These are phyloP conservation scores for Pisolithus tinctorius DNA, from an alignment of 768 basidiomycete species.

Conservation along the genomic window DNA sequence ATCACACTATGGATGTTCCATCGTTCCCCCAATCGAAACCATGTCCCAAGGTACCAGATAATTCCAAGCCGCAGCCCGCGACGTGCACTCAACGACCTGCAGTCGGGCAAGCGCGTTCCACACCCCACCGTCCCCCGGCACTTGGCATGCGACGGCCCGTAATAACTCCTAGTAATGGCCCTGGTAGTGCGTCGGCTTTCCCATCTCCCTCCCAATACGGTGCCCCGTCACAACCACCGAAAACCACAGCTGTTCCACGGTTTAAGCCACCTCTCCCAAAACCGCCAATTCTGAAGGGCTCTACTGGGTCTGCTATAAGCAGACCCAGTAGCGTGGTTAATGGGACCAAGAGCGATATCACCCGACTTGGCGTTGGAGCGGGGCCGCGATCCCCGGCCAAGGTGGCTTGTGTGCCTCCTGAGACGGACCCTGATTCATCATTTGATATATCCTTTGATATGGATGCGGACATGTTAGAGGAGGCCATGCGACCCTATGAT, in stretches of 20 bases:
- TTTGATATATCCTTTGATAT: slow-evolving; percentile 27
- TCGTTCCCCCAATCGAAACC: neutral
- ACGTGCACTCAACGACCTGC: neutral
- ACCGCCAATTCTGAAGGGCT: neutral
- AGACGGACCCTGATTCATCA: slow-evolving; percentile 22
- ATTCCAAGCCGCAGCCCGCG: neutral
- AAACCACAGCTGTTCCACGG: slow-evolving; percentile 11
- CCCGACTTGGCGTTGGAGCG: neutral
- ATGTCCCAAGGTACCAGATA: neutral
- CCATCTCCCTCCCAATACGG: slow-evolving; percentile 14
- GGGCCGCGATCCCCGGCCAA: neutral
- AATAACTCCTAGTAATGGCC: neutral
- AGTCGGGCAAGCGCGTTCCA: neutral
- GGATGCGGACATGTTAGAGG: slow-evolving; percentile 24
- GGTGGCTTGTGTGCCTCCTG: neutral
- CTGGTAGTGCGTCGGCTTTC: neutral
- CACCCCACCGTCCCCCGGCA: slow-evolving; percentile 17
- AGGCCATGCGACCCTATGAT: slow-evolving; percentile 26
- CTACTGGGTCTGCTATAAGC: neutral
- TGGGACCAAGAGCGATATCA: neutral
- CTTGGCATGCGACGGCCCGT: slow-evolving; percentile 23
- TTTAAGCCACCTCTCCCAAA: slow-evolving; percentile 23
- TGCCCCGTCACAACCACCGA: slow-evolving; percentile 15
- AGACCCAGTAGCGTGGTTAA: neutral
- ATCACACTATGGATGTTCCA: slow-evolving; percentile 3